Base-by-base conservation (phyloP, 1,284 basidiomycete species). In the Tetrapyrgos nigripes region DNA sequence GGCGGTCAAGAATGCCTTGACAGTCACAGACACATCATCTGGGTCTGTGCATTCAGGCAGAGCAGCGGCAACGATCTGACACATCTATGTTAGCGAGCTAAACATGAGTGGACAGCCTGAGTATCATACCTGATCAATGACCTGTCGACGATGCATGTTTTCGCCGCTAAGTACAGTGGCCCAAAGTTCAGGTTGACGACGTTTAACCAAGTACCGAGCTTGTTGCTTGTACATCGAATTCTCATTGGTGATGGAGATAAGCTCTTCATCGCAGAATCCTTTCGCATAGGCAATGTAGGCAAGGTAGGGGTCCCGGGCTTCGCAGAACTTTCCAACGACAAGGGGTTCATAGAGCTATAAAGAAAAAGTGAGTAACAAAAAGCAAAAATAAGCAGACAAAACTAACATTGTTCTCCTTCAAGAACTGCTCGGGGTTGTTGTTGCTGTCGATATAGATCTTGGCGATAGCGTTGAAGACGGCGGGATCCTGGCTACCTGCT, bases 181-280 rank as follows among this genome's bases (percentile, higher is more conserved):
- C 97, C 97, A 99, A 47, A 99, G 88, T 64, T 99, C 97, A 24
- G 94, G 88, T 64, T 96, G 91, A 62, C 97, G 93, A 65, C 97
- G 90, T 80, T 97, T 98, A 72, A 98, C 94, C 62, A 99, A 88
- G 79, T 99, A 99, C 40, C 97, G 89, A 55, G 97, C 94, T 77
- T 99, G 97, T 73, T 99, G 97, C 80, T 99, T 99, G 87, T 97
- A 99, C 97, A 99, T 99, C 31, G 96, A 92, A 80, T 99, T 99
- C 68, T 98, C 97, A 74, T 99, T 99, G 56, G 97, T 99, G 76
- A 99, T 97, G 31, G 87, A 76, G 73, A 99, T 96, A 66, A 99
- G 86, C 77, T 99, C 97, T 11, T 99, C 96, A 67, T 99, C 97
- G 72, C 97, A 99, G 80, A 98, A 93, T 65, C 97, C 97, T 78